Evolutionary conservation across 495 filamentous ascomycete species (phyloP).

Genomic region (Penicillium longicatenatum): DNA sequence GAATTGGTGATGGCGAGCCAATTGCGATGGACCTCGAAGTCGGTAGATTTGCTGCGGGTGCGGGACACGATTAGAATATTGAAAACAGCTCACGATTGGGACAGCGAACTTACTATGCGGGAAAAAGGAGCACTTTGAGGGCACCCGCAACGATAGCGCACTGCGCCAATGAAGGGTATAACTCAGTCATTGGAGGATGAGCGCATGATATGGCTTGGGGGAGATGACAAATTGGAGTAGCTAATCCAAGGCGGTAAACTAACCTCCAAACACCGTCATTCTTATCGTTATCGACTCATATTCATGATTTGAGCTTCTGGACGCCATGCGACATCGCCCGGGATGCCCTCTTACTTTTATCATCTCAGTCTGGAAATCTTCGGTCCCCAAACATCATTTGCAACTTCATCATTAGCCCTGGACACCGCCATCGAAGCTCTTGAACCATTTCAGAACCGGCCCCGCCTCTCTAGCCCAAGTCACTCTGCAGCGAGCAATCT

Average conservation of each 20-base stretch:
- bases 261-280: neutral
- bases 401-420: slow-evolving; percentile 23
- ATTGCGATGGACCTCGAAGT: slow-evolving; percentile 98
- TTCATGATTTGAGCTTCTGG: neutral
- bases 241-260: neutral
- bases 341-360: slow-evolving; percentile 87
- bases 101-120: neutral
- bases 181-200: slow-evolving; percentile 66
- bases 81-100: neutral
- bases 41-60: slow-evolving; percentile 85
- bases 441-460: slow-evolving; percentile 41
- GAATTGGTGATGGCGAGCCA: slow-evolving; percentile 96
- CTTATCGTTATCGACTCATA: neutral
- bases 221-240: neutral
- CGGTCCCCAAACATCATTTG: slow-evolving; percentile 37
- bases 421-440: slow-evolving; percentile 47
- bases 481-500: slow-evolving; percentile 1
- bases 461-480: slow-evolving; percentile 12
- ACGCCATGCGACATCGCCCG: slow-evolving; percentile 38
- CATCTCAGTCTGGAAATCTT: slow-evolving; percentile 88
- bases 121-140: neutral
- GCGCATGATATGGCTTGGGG: slow-evolving; percentile 18
- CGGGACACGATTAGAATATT: neutral
- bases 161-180: slow-evolving; percentile 83
- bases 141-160: slow-evolving; percentile 85